Evolutionary conservation across 257 asterid species (phyloP).

Genomic region (Plectranthus barbatus): DNA sequence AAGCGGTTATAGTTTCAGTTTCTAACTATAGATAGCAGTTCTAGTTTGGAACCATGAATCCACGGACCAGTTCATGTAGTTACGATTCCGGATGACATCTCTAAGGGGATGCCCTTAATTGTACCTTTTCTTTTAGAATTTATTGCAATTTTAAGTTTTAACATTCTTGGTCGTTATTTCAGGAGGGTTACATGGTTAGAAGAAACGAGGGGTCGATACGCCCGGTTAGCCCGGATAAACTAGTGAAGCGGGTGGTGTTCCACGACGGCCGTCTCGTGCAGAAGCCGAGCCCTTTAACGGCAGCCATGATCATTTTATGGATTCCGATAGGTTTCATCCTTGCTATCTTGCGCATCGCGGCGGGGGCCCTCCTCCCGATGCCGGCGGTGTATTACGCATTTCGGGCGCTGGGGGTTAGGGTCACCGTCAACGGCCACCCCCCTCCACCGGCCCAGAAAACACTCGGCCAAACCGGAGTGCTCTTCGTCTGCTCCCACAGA

Average conservation of each 20-base stretch:
- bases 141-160: no score
- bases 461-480: slow-evolving; percentile 44
- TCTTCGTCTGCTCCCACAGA: slow-evolving; percentile 66
- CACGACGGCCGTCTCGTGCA: slow-evolving; percentile 72
- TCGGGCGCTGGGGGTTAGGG: slow-evolving; percentile 46
- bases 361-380: slow-evolving; percentile 59
- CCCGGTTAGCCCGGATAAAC: slow-evolving; percentile 40
- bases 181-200: slow-evolving; percentile 57
- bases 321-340: slow-evolving; percentile 52
- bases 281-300: slow-evolving; percentile 49
- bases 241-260: slow-evolving; percentile 52
- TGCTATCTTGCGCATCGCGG: slow-evolving; percentile 47
- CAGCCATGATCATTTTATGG: slow-evolving; percentile 56
- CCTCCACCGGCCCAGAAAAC: slow-evolving; percentile 44
- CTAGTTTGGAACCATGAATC: no score
- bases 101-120: no score
- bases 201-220: slow-evolving; percentile 11
- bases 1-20: no score
- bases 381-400: slow-evolving; percentile 43
- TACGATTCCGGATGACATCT: no score
- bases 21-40: no score
- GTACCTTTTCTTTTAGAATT: no score
- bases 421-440: slow-evolving; percentile 51
- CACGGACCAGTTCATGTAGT: no score
- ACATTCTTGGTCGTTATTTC: neutral